Evolutionary conservation across 306 rosid species (phyloP), one percentile per base, ranked within the genome.

Genomic region (Glycine tomentella): DNA sequence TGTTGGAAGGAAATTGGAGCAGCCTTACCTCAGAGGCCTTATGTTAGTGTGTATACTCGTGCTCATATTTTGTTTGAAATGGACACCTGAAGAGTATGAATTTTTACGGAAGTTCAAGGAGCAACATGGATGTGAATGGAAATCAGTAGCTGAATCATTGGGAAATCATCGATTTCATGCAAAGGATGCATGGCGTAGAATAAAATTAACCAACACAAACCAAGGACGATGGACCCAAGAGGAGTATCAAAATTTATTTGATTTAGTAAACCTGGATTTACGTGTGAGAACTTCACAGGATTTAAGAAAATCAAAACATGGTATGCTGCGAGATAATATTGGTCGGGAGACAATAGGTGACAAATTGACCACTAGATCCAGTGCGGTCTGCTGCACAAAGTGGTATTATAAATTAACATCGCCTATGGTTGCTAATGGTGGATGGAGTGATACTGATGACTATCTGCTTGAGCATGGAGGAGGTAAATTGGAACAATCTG

Each of bases 401-500:
- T 92, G 98, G 98, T 94, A 92, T 81, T 2, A 31, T 0, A 89
- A 91, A 42, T 88, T 94, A 74, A 75, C 90, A 7, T 94, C 96
- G 3, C 89, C 89, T 8, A 67, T 92, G 89, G 97, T 88, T 11
- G 80, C 65, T 8, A 57, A 71, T 38, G 89, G 90, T 58, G 15
- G 57, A 36, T 94, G 98, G 97, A 68, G 80, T 14, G 94, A 94
- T 78, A 77, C 87, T 2, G 94, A 94, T 69, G 98, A 94, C 84
- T 92, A 87, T 71, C 93, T 86, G 97, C 97, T 61, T 82, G 84
- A 77, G 79, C 77, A 82, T 86, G 57, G 92, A 91, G 82, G 97
- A 92, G 61, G 97, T 94, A 69, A 93, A 92, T 13, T 94, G 98
- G 98, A 97, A 94, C 80, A 7, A 82, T 79, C 42, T 94, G 87